phyloP scores from a whole-genome alignment of 257 asterid species.

The Nicotiana knightiana region DNA sequence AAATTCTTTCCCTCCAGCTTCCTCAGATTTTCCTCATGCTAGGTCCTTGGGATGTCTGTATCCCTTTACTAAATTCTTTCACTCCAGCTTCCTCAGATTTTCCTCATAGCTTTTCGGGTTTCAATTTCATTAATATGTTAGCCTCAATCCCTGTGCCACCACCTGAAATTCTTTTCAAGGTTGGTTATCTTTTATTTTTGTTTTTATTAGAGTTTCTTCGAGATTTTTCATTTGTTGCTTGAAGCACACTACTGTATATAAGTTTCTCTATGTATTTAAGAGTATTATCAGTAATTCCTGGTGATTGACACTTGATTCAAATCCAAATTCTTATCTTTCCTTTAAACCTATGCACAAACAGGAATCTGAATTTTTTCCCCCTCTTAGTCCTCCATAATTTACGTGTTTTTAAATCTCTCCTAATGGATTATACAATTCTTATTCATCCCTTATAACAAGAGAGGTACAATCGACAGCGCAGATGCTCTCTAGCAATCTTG shows the following conservation, averaged over 20 bases:
- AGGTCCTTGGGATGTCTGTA: neutral
- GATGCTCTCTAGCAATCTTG: neutral
- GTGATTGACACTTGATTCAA: neutral
- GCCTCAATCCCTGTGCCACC: neutral
- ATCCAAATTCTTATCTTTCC: neutral
- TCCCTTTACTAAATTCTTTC: slow-evolving; percentile 1
- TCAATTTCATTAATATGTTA: neutral
- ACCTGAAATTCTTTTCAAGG: neutral
- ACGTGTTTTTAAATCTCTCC: neutral
- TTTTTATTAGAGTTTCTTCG: neutral
- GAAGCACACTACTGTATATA: neutral
- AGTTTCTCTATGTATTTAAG: neutral
- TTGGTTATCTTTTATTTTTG: neutral
- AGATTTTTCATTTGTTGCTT: neutral
- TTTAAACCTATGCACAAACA: neutral
- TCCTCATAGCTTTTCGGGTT: neutral
- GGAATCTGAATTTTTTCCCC: neutral
- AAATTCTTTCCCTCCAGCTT: neutral
- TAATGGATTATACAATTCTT: neutral
- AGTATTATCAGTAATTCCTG: neutral
- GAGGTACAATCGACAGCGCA: neutral
- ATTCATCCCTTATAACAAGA: neutral
- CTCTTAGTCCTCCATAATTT: neutral
- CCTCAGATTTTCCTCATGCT: neutral
- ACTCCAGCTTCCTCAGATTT: neutral